Percentiles rank a stretch among this genome's conserved stretches.
phyloP scores from a whole-genome alignment of 2,329 filamentous ascomycete genomes.

The Penicillium sp. region DNA sequence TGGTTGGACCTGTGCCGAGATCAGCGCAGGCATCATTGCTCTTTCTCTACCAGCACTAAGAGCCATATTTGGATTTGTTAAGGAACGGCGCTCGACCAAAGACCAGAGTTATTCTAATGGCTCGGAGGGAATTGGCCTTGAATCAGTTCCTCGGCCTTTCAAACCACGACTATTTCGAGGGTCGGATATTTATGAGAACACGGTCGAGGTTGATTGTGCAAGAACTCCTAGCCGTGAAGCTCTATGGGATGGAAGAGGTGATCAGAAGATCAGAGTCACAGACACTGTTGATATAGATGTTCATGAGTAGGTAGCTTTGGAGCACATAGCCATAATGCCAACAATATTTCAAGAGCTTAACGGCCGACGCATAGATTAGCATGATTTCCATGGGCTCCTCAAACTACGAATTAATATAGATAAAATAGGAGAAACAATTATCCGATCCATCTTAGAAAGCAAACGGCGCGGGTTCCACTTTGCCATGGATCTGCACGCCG shows the following conservation, averaged over 20 bases:
- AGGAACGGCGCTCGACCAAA: neutral
- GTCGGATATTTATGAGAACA: neutral
- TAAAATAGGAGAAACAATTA: no score
- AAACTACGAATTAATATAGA: no score
- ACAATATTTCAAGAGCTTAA: no score
- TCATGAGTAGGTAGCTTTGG: neutral
- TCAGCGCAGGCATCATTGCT: slow-evolving; percentile 19
- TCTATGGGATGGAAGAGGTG: neutral
- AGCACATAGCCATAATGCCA: no score
- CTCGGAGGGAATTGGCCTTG: neutral
- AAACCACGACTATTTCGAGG: slow-evolving; percentile 2
- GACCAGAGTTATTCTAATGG: slow-evolving; percentile 1
- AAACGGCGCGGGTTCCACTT: no score
- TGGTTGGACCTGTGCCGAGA: slow-evolving; percentile 18
- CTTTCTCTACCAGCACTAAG: slow-evolving; percentile 18
- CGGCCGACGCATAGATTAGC: no score
- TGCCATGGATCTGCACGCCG: no score
- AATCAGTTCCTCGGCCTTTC: neutral
- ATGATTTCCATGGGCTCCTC: no score
- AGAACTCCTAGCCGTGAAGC: slow-evolving; percentile 5
- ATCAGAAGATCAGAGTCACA: slow-evolving; percentile 6
- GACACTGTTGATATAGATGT: neutral
- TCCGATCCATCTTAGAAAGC: no score
- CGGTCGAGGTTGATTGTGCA: neutral
- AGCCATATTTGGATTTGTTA: slow-evolving; percentile 17